These are phyloP conservation scores for Pseudonectria buxi DNA, from an alignment of 2,329 filamentous ascomycete genomes.

Conservation along the genomic window DNA sequence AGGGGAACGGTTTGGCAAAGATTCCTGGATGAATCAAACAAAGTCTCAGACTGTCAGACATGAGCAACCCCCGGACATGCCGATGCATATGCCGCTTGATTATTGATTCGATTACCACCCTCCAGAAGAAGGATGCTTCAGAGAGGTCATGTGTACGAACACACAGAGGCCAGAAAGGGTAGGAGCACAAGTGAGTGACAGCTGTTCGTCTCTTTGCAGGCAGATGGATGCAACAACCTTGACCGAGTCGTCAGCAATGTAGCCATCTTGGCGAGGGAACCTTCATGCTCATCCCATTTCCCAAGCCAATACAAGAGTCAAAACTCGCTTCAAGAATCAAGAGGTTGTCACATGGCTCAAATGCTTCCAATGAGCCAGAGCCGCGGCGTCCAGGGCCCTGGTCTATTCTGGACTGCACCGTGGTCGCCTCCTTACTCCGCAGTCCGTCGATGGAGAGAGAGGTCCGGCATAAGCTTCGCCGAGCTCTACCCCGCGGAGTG, in stretches of 20 bases:
- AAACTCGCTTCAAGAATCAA: too few species aligned
- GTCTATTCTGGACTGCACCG: background rate
- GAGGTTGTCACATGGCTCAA: slow-evolving; percentile 1
- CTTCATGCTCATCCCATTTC: background rate
- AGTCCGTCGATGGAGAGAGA: slow-evolving; percentile 2
- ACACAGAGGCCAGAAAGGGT: too few species aligned
- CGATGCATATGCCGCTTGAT: too few species aligned
- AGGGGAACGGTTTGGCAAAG: slow-evolving; percentile 4
- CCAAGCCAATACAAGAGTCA: background rate
- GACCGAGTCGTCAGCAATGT: too few species aligned
- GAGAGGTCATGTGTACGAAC: too few species aligned
- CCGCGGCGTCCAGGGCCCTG: slow-evolving; percentile 1
- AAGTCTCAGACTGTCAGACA: background rate
- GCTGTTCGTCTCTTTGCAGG: too few species aligned
- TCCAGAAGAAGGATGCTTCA: too few species aligned
- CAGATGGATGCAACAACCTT: too few species aligned
- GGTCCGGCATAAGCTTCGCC: background rate
- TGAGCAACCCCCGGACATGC: too few species aligned
- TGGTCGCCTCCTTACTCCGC: slow-evolving; percentile 7
- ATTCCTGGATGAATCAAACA: slow-evolving; percentile 1
- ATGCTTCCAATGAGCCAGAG: slow-evolving; percentile 5
- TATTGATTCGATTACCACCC: too few species aligned
- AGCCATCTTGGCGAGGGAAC: too few species aligned
- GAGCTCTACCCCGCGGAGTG: slow-evolving; percentile 6
- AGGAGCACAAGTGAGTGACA: too few species aligned